Percentiles rank a stretch among this genome's conserved stretches.
Evolutionary conservation across 345 rosid genomes (phyloP).

Genomic region (Eucalyptus pauciflora): DNA sequence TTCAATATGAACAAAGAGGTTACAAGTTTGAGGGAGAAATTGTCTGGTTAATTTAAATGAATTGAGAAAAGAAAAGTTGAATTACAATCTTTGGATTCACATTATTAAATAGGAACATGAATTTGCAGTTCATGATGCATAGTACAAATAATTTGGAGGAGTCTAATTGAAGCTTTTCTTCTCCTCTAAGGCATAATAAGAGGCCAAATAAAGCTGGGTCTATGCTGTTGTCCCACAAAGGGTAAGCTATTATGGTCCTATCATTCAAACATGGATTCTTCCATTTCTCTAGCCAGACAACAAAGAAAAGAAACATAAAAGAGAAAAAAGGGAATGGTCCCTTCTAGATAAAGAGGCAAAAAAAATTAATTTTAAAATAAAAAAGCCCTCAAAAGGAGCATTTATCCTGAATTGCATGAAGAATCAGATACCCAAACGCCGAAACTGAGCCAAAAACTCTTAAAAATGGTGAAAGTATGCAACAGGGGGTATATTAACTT

Average conservation of each 20-base stretch:
- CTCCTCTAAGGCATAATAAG: background rate
- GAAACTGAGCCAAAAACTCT: background rate
- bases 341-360: background rate
- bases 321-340: background rate
- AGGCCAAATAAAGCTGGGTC: background rate
- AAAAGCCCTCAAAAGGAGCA: background rate
- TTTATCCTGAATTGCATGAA: background rate
- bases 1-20: background rate
- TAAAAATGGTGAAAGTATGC: background rate
- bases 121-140: background rate
- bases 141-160: background rate
- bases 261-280: background rate
- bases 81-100: background rate
- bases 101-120: background rate
- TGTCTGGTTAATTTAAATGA: background rate
- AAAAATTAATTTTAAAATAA: background rate
- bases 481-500: background rate
- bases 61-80: background rate
- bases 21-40: background rate
- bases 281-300: background rate
- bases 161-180: background rate
- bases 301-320: background rate
- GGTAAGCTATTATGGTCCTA: background rate
- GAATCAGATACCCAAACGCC: background rate
- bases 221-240: background rate